phyloP scores from a whole-genome alignment of 1,139 yeast species.

The Saccharomyces hybrid region DNA sequence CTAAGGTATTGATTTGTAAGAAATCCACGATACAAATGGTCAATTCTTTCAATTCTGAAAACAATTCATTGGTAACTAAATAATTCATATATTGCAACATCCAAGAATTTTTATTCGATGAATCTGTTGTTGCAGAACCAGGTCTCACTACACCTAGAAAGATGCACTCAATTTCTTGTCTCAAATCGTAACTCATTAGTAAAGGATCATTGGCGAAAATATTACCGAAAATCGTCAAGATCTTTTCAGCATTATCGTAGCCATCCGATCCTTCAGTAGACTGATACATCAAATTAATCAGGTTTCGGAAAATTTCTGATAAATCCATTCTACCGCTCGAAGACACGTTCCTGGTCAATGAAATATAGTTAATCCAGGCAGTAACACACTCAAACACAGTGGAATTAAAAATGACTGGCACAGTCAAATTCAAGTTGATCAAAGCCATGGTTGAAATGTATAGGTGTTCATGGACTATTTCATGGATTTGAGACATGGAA shows the following conservation, averaged over 20 bases:
- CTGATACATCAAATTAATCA: conserved; percentile 29
- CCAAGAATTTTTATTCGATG: conserved; percentile 29
- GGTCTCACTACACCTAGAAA: conserved; percentile 30
- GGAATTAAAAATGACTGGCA: conserved; percentile 6
- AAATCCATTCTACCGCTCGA: conserved; percentile 35
- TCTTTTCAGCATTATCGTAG: conserved; percentile 23
- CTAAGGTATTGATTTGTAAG: conserved; percentile 45
- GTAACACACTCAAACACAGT: conserved; percentile 30
- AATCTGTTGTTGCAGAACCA: conserved; percentile 12
- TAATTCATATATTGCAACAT: conserved; percentile 36
- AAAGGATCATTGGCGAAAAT: conserved; percentile 33
- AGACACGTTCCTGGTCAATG: conserved; percentile 36
- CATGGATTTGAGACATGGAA: conserved; percentile 23
- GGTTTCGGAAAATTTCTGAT: conserved; percentile 29
- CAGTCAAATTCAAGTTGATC: conserved; percentile 23
- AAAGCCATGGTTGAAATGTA: conserved; percentile 30
- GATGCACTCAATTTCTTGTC: conserved; percentile 29
- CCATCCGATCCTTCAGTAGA: conserved; percentile 19
- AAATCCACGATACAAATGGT: conserved; percentile 47
- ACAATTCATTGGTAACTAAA: conserved; percentile 36
- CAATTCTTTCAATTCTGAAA: conserved; percentile 42
- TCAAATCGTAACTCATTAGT: conserved; percentile 29
- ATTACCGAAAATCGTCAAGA: conserved; percentile 24
- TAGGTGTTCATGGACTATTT: conserved; percentile 26
- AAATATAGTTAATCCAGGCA: conserved; percentile 39